These are phyloP conservation scores for Penicillium ucsense DNA, from an alignment of 495 filamentous ascomycete species.

Conservation along the genomic window DNA sequence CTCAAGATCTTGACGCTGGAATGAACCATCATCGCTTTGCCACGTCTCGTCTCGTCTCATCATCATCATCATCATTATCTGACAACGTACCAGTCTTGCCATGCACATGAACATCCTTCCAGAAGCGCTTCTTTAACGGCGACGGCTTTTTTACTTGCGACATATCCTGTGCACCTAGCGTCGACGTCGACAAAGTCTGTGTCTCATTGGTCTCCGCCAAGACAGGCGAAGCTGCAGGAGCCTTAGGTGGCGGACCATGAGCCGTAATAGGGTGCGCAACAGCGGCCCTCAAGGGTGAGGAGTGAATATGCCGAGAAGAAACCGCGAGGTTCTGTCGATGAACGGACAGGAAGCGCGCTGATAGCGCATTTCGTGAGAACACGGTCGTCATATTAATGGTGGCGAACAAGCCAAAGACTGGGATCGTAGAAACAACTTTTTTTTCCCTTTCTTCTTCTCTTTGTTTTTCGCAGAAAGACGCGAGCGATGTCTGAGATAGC, in stretches of 20 bases:
- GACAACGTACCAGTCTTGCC: constrained; percentile 34
- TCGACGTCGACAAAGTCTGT: constrained; percentile 44
- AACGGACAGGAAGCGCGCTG: constrained; percentile 12
- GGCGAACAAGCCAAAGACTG: no score
- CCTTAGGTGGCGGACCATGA: constrained; percentile 74
- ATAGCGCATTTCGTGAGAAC: constrained; percentile 16
- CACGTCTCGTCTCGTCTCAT: no score
- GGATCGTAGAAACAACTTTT: no score
- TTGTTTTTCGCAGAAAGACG: no score
- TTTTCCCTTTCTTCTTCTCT: no score
- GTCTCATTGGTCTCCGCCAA: constrained; percentile 39
- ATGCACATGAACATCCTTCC: constrained; percentile 67
- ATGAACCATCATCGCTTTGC: no score
- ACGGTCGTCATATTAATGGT: constrained; percentile 6
- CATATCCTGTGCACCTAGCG: constrained; percentile 35
- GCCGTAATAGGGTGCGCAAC: constrained; percentile 61
- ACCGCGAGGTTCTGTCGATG: constrained; percentile 10
- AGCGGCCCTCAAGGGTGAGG: constrained; percentile 39
- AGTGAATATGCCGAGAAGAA: constrained; percentile 40
- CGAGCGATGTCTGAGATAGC: no score
- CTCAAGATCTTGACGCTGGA: no score
- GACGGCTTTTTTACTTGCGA: constrained; percentile 27
- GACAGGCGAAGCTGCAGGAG: constrained; percentile 52
- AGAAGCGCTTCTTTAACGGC: constrained; percentile 61
- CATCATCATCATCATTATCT: no score